phyloP scores from a whole-genome alignment of 805 yeast species.

The Sugiyamaella qingdaonensis region DNA sequence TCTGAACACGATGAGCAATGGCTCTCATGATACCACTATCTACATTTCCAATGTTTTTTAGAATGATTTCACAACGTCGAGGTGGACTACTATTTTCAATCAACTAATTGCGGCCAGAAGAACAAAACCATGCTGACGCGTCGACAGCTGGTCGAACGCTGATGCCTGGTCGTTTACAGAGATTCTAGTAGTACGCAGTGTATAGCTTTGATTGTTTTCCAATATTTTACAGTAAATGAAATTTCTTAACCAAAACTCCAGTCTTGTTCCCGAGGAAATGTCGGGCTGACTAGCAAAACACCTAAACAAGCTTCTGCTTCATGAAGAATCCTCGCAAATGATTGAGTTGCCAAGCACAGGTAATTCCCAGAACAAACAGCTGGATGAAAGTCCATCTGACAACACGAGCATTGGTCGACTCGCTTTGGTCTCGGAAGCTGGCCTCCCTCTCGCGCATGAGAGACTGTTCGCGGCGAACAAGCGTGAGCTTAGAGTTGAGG shows the following conservation, averaged over 20 bases:
- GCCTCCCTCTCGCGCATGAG: slow-evolving; percentile 65
- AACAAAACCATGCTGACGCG: too few species aligned
- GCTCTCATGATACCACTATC: too few species aligned
- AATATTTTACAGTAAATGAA: background rate
- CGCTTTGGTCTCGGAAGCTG: slow-evolving; percentile 70
- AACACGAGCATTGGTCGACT: slow-evolving; percentile 67
- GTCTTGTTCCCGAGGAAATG: background rate
- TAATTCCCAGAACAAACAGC: slow-evolving; percentile 56
- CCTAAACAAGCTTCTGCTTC: slow-evolving; percentile 74
- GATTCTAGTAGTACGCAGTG: too few species aligned
- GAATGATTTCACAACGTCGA: too few species aligned
- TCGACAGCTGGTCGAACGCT: too few species aligned
- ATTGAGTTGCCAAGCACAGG: slow-evolving; percentile 72
- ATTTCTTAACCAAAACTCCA: background rate
- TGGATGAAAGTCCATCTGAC: slow-evolving; percentile 73
- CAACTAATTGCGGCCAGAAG: too few species aligned
- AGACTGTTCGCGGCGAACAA: slow-evolving; percentile 61
- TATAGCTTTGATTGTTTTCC: too few species aligned
- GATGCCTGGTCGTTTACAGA: too few species aligned
- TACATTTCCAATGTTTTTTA: too few species aligned
- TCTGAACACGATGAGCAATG: too few species aligned
- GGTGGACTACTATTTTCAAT: too few species aligned
- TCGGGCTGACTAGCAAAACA: background rate
- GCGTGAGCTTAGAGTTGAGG: slow-evolving; percentile 53
- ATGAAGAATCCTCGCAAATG: slow-evolving; percentile 79